Conservation (phyloP, 2,329 filamentous ascomycete species). For the Fusarium algeriense region DNA sequence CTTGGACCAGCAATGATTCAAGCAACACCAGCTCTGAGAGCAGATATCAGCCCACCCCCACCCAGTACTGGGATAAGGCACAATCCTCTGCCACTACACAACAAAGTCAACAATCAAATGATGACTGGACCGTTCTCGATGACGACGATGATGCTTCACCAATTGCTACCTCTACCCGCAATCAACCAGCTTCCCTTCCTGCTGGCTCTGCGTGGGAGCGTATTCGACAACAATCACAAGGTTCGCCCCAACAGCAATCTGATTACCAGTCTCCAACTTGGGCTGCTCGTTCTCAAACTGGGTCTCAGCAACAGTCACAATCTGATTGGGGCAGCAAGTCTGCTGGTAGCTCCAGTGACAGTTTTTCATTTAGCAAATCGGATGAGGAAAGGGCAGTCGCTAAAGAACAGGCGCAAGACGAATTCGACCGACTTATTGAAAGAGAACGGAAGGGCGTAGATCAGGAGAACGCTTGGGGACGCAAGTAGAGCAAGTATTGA, state of each 20-base stretch:
- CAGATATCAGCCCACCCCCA: neutral
- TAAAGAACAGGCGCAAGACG: constrained; percentile 62
- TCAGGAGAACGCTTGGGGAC: constrained; percentile 47
- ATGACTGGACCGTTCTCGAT: constrained; percentile 46
- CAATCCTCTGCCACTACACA: constrained; percentile 4
- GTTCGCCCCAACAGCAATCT: constrained; percentile 35
- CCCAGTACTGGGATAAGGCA: constrained; percentile 19
- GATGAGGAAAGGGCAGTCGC: constrained; percentile 55
- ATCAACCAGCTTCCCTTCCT: constrained; percentile 28
- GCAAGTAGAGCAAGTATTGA: constrained; percentile 14
- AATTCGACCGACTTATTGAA: constrained; percentile 64
- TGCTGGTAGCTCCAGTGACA: constrained; percentile 41
- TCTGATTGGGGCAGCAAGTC: constrained; percentile 48
- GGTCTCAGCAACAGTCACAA: constrained; percentile 30
- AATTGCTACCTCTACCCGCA: constrained; percentile 50
- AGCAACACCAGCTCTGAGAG: constrained; percentile 1
- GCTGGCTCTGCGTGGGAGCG: constrained; percentile 60
- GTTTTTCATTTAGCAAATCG: constrained; percentile 52
- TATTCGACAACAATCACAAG: constrained; percentile 53
- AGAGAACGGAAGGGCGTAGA: constrained; percentile 54
- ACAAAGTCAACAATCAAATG: constrained; percentile 21
- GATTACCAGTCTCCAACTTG: constrained; percentile 32
- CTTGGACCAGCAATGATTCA: constrained; percentile 17
- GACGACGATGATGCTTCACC: constrained; percentile 61
- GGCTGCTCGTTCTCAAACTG: constrained; percentile 20